These are phyloP conservation scores for Fusarium sp. DNA, from an alignment of 2,329 filamentous ascomycete genomes.

Conservation along the genomic window DNA sequence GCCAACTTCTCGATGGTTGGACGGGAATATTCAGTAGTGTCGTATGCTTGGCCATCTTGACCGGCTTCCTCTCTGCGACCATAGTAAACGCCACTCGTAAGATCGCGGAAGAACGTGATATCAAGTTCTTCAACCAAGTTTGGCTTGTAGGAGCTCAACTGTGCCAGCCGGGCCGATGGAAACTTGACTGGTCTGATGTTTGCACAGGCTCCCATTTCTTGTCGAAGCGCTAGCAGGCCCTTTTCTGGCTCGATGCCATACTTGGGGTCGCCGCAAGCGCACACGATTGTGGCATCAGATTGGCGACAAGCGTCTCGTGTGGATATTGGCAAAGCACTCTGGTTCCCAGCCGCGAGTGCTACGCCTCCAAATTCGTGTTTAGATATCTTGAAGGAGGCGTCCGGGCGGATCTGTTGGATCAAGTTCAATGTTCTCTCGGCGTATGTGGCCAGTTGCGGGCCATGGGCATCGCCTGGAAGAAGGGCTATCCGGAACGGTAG, in stretches of 20 bases:
- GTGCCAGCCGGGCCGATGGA: slow-evolving; percentile 74
- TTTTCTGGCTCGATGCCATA: slow-evolving; percentile 61
- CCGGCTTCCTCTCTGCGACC: slow-evolving; percentile 63
- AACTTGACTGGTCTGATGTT: slow-evolving; percentile 84
- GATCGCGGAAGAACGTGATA: slow-evolving; percentile 81
- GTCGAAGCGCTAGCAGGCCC: slow-evolving; percentile 77
- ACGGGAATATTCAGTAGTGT: slow-evolving; percentile 73
- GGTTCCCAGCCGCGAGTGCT: slow-evolving; percentile 1
- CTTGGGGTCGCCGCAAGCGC: slow-evolving; percentile 15
- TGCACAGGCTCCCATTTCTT: slow-evolving; percentile 63
- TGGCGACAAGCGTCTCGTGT: slow-evolving; percentile 21
- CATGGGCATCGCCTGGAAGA: slow-evolving; percentile 25
- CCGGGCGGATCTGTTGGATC: slow-evolving; percentile 12
- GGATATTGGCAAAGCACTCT: slow-evolving; percentile 1
- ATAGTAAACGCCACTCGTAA: slow-evolving; percentile 83
- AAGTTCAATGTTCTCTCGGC: slow-evolving; percentile 9
- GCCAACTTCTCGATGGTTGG: slow-evolving; percentile 77
- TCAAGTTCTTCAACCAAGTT: slow-evolving; percentile 75
- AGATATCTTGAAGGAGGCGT: slow-evolving; percentile 17
- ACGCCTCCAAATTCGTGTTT: slow-evolving; percentile 13
- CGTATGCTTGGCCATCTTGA: slow-evolving; percentile 62
- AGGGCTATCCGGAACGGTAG: slow-evolving; percentile 6
- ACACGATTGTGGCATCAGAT: slow-evolving; percentile 19
- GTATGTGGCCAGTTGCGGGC: slow-evolving; percentile 16
- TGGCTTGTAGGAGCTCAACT: slow-evolving; percentile 75